Evolutionary conservation across 805 yeast genomes (phyloP), one percentile per base, ranked within the genome.

Genomic region (Starmerella apis): DNA sequence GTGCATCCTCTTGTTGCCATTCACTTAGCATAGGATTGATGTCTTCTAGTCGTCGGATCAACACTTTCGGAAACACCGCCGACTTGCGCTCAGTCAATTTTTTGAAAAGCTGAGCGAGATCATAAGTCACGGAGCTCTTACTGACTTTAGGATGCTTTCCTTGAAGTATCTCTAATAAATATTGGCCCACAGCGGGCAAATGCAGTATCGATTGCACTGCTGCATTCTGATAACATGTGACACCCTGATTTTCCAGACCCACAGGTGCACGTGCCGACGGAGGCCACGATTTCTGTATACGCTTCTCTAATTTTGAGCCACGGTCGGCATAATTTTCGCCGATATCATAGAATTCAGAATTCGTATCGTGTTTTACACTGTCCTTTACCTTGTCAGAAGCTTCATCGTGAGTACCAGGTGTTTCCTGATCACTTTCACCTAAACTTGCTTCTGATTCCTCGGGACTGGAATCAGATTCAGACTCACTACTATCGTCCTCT

Each of bases 1-100:
- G 98, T 0, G 95, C 83, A 67, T 92, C 98, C 66, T 92, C 97
- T 65, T 92, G 98, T 66, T 86, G 88, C 95, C 95, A 88, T 64
- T 81, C 92, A 41, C 87, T 80, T 95, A 88, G 86, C 95, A 86
- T 85, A 64, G 95, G 86, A 66, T 87, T 87, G 60, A 90, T 86
- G 60, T 86, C 95, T 45, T 76, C 84, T 50, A 85, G 70, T 56
- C 86, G 73, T 46, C 73, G 72, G 51, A 85, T 81, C 59, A 87
- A 71, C 60, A 76, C 78, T 58, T 79, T 79, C 9, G 95, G 97
- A 66, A 83, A 83, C 48, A 86, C 71, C 60, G 75, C 78, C 52
- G 72, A 70, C 46, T 69, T 63, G 35, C 63, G 65, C 24, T 56
- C 63, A 27, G 47, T 45, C 38, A 63, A 43, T 31, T 59, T 53